A percentile compares a stretch with the other conserved stretches of the same genome.
Conservation (phyloP, 108 stramenopile species). For the Fistulifera solaris region DNA sequence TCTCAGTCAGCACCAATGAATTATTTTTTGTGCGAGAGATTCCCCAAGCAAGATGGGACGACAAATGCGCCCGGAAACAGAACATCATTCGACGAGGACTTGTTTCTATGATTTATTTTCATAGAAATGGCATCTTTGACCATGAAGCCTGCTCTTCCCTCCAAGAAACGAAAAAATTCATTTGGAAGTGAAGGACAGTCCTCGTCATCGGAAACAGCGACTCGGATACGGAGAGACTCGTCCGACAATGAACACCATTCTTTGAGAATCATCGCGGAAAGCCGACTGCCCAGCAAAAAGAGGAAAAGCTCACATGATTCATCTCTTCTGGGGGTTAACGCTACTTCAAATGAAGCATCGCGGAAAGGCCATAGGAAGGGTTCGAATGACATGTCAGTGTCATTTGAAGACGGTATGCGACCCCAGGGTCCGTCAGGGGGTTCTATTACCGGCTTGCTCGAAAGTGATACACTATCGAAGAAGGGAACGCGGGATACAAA, state of each 20-base stretch:
- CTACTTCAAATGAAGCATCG: slow-evolving; percentile 3
- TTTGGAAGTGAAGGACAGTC: neutral
- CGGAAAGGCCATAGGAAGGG: neutral
- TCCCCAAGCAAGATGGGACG: neutral
- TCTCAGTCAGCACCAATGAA: too few species aligned
- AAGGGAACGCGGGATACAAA: neutral
- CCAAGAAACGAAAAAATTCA: slow-evolving; percentile 6
- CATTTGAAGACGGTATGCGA: neutral
- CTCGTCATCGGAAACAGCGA: slow-evolving; percentile 1
- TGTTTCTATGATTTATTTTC: too few species aligned
- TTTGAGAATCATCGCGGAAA: neutral
- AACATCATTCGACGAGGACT: too few species aligned
- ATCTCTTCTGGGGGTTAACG: neutral
- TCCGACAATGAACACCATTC: neutral
- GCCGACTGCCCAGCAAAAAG: slow-evolving; percentile 15
- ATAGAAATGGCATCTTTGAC: too few species aligned
- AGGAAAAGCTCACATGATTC: slow-evolving; percentile 20
- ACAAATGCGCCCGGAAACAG: too few species aligned
- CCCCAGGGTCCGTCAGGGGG: neutral
- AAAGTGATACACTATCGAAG: neutral
- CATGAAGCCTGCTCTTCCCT: slow-evolving; percentile 2
- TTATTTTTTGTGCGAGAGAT: neutral
- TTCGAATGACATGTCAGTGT: neutral
- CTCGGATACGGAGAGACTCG: neutral
- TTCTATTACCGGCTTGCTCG: neutral